A percentile compares a stretch with the other conserved stretches of the same genome.
These are phyloP conservation scores for Hydnomerulius pinastri DNA, from an alignment of 768 basidiomycete species.

Conservation along the genomic window DNA sequence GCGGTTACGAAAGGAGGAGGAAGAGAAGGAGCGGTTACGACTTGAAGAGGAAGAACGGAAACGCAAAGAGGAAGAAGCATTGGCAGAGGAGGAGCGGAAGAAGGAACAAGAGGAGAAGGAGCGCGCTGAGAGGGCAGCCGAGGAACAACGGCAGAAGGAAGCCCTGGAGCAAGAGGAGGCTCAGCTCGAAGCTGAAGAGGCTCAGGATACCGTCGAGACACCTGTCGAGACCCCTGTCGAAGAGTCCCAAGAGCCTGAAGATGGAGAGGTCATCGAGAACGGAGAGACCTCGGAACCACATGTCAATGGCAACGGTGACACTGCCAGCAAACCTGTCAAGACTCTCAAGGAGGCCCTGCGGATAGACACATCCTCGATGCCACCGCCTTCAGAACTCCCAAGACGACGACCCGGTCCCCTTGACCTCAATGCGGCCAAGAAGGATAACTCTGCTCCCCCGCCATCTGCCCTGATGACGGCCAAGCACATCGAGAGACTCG, in stretches of 20 bases:
- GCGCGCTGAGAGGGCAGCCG: slow-evolving; percentile 36
- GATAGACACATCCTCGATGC: slow-evolving; percentile 58
- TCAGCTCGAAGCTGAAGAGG: slow-evolving; percentile 39
- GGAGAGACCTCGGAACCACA: slow-evolving; percentile 29
- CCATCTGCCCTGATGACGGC: slow-evolving; percentile 76
- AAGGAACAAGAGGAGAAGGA: slow-evolving; percentile 41
- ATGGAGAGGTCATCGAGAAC: slow-evolving; percentile 36
- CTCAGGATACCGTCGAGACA: slow-evolving; percentile 33
- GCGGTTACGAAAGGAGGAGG: slow-evolving; percentile 36
- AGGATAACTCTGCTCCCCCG: slow-evolving; percentile 32
- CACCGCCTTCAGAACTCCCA: slow-evolving; percentile 41
- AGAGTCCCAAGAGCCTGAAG: slow-evolving; percentile 48
- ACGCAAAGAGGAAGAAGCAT: slow-evolving; percentile 25
- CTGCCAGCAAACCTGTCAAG: slow-evolving; percentile 41
- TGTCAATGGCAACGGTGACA: slow-evolving; percentile 38
- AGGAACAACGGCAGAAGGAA: slow-evolving; percentile 32
- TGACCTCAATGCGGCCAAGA: slow-evolving; percentile 60
- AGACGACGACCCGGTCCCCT: slow-evolving; percentile 69
- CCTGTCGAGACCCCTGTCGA: slow-evolving; percentile 41
- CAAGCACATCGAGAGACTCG: slow-evolving; percentile 81
- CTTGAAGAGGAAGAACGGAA: slow-evolving; percentile 38
- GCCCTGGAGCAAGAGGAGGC: slow-evolving; percentile 20
- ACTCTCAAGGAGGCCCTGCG: slow-evolving; percentile 55
- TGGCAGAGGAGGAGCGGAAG: slow-evolving; percentile 32
- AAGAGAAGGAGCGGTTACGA: slow-evolving; percentile 38